phyloP scores from a whole-genome alignment of 2,329 filamentous ascomycete species.

The Trichoderma harzianum region DNA sequence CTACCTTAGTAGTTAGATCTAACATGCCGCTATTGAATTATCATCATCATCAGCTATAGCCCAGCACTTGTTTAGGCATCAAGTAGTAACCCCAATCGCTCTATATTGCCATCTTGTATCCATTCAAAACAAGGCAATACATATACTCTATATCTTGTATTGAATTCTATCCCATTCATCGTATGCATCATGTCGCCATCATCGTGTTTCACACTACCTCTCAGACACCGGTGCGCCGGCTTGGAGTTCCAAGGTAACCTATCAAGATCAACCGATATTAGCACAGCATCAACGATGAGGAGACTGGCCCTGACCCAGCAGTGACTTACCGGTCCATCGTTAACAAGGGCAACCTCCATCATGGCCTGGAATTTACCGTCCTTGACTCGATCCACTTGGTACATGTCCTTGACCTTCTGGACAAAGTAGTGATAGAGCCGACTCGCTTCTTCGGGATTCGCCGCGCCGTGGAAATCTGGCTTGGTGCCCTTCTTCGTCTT shows the following conservation, averaged over 20 bases:
- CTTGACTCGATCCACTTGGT: slow-evolving; percentile 73
- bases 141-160: not conserved
- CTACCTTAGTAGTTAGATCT: not conserved
- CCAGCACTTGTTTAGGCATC: not conserved
- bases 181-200: not conserved
- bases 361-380: slow-evolving; percentile 97
- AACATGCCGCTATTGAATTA: not conserved
- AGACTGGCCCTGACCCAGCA: not conserved
- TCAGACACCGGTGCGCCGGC: slow-evolving; percentile 24
- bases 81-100: not conserved
- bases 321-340: slow-evolving; percentile 66
- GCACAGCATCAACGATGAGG: not conserved
- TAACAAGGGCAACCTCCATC: slow-evolving; percentile 95
- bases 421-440: slow-evolving; percentile 83
- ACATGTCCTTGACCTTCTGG: slow-evolving; percentile 67
- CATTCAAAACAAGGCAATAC: not conserved
- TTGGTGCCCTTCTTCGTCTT: slow-evolving; percentile 95
- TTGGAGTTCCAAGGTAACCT: slow-evolving; percentile 29
- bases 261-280: not conserved
- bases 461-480: slow-evolving; percentile 89
- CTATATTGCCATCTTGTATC: not conserved
- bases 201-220: not conserved
- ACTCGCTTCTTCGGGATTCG: slow-evolving; percentile 73
- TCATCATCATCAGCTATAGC: not conserved
- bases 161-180: not conserved